These are phyloP conservation scores for Globisporangium recalcitrans DNA, from an alignment of 352 stramenopile genomes.

Conservation along the genomic window DNA sequence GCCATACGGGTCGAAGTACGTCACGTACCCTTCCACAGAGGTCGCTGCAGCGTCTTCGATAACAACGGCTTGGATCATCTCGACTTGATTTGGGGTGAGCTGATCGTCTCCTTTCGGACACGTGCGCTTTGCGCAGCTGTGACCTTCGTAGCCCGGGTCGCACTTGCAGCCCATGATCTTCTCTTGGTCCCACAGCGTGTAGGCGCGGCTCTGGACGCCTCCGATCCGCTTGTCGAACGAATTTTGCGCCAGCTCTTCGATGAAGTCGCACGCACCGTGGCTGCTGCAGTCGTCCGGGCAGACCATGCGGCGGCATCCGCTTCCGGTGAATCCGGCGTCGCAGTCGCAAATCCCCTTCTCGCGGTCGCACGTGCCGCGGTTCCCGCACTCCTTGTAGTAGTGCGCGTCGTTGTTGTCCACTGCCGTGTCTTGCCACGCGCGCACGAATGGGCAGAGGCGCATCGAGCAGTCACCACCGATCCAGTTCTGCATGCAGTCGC, in stretches of 20 bases:
- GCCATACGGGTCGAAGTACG: conserved; percentile 71
- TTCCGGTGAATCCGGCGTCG: conserved; percentile 52
- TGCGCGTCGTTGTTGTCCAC: conserved; percentile 47
- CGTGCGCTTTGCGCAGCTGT: conserved; percentile 59
- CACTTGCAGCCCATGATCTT: conserved; percentile 66
- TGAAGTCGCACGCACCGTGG: conserved; percentile 48
- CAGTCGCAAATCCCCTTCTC: conserved; percentile 67
- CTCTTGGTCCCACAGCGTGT: conserved; percentile 72
- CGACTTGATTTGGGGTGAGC: conserved; percentile 42
- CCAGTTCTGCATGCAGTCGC: conserved; percentile 83
- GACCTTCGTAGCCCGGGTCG: conserved; percentile 44
- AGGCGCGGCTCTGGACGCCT: conserved; percentile 20
- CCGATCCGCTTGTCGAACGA: conserved; percentile 39
- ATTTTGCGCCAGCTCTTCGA: conserved; percentile 44
- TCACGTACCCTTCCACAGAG: conserved; percentile 57
- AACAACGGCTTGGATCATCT: conserved; percentile 57
- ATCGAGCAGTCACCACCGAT: conserved; percentile 37
- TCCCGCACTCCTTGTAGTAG: conserved; percentile 64
- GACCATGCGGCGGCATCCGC: conserved; percentile 46
- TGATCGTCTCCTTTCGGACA: conserved; percentile 85
- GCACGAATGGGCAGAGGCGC: conserved; percentile 35
- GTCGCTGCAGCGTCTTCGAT: too few relatives aligned
- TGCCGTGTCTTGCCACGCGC: conserved; percentile 47
- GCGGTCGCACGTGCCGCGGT: conserved; percentile 70
- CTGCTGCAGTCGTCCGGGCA: conserved; percentile 43